phyloP scores from a whole-genome alignment of 2,329 filamentous ascomycete genomes.

The Colletotrichum tofieldiae region DNA sequence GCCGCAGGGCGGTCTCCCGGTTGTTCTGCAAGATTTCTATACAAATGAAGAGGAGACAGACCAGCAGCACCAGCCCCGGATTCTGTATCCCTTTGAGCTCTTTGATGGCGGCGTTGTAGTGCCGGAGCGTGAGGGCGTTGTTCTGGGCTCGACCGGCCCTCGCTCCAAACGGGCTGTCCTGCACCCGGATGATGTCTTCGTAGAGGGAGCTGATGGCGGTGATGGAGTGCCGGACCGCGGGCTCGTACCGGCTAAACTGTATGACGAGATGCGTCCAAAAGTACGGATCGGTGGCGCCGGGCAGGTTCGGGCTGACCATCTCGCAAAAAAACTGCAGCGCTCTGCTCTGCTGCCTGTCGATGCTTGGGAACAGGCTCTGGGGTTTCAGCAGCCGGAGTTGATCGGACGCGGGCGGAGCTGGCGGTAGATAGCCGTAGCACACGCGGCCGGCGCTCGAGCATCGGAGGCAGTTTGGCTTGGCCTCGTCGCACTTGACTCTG shows the following conservation, averaged over 20 bases:
- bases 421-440: slow-evolving; percentile 68
- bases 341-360: slow-evolving; percentile 18
- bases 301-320: slow-evolving; percentile 31
- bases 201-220: slow-evolving; percentile 65
- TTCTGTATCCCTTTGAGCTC: slow-evolving; percentile 47
- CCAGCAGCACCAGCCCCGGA: slow-evolving; percentile 55
- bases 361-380: neutral
- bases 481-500: slow-evolving; percentile 71
- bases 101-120: slow-evolving; percentile 49
- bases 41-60: slow-evolving; percentile 67
- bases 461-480: slow-evolving; percentile 66
- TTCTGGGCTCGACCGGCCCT: neutral
- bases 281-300: slow-evolving; percentile 36
- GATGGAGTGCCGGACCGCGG: slow-evolving; percentile 65
- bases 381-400: slow-evolving; percentile 12
- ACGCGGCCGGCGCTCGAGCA: slow-evolving; percentile 70
- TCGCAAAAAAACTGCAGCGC: slow-evolving; percentile 39
- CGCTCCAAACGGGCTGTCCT: neutral
- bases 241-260: slow-evolving; percentile 61
- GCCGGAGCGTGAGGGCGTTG: slow-evolving; percentile 44
- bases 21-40: slow-evolving; percentile 69
- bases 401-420: slow-evolving; percentile 46
- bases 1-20: slow-evolving; percentile 57
- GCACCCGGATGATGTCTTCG: slow-evolving; percentile 47
- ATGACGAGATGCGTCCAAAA: slow-evolving; percentile 64